Conservation (phyloP, 495 filamentous ascomycete genomes). For the Venustampulla echinocandica region DNA sequence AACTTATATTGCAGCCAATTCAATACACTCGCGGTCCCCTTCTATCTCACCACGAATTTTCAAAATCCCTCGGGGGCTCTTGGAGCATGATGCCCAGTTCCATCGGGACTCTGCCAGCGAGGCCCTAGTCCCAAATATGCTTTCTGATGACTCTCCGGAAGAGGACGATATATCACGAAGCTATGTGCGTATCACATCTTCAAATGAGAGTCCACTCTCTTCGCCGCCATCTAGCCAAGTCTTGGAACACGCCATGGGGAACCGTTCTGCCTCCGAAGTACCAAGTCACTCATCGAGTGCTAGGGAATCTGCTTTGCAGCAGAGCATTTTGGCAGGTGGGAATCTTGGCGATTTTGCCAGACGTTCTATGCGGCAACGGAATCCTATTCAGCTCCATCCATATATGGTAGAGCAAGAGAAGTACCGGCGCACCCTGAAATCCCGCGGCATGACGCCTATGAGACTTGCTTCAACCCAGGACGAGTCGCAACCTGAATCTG, state of each 20-base stretch:
- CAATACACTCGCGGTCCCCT: background rate
- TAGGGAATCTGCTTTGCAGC: background rate
- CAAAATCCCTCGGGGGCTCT: slow-evolving; percentile 6
- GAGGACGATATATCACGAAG: slow-evolving; percentile 19
- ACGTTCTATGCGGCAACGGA: slow-evolving; percentile 54
- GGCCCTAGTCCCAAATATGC: background rate
- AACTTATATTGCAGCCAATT: background rate
- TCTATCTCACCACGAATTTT: slow-evolving; percentile 5
- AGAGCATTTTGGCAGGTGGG: background rate
- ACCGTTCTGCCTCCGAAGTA: background rate
- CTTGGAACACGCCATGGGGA: background rate
- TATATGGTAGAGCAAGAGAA: slow-evolving; percentile 61
- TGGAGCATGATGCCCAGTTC: slow-evolving; percentile 1
- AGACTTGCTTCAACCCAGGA: slow-evolving; percentile 34
- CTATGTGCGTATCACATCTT: slow-evolving; percentile 21
- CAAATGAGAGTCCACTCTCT: slow-evolving; percentile 13
- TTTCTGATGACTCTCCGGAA: background rate
- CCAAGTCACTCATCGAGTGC: background rate
- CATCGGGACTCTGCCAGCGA: background rate
- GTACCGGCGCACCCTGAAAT: slow-evolving; percentile 51
- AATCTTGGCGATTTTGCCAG: slow-evolving; percentile 8
- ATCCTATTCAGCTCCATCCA: slow-evolving; percentile 68
- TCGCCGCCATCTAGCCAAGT: slow-evolving; percentile 6
- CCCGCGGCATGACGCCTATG: slow-evolving; percentile 54
- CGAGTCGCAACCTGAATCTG: slow-evolving; percentile 20